A percentile compares a stretch with the other conserved stretches of the same genome.
Conservation (phyloP, 768 basidiomycete species). For the Cubamyces lactineus region DNA sequence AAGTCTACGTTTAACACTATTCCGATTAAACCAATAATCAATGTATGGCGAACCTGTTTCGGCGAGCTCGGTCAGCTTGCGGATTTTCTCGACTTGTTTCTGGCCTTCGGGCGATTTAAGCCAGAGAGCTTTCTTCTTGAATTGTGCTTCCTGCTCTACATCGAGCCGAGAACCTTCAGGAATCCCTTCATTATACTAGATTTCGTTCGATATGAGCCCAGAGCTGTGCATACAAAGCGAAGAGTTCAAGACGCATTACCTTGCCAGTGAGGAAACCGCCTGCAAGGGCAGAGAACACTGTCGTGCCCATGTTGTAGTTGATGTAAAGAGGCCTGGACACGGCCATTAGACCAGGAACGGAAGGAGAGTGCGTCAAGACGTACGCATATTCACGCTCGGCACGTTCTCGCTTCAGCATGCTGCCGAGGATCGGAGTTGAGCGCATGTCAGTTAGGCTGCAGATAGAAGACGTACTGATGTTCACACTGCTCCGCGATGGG, state of each 20-base stretch:
- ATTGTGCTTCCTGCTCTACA: slow-evolving; percentile 44
- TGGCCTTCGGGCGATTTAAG: slow-evolving; percentile 61
- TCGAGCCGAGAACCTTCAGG: slow-evolving; percentile 74
- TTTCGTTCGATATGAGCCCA: background rate
- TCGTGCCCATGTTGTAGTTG: slow-evolving; percentile 68
- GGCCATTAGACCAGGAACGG: too few species aligned
- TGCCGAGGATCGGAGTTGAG: slow-evolving; percentile 32
- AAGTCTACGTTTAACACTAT: background rate
- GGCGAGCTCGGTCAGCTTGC: slow-evolving; percentile 65
- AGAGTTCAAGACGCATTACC: slow-evolving; percentile 36
- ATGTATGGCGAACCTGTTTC: slow-evolving; percentile 43
- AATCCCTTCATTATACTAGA: slow-evolving; percentile 72
- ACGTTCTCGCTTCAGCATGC: slow-evolving; percentile 77
- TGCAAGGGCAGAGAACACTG: slow-evolving; percentile 74
- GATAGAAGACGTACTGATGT: slow-evolving; percentile 52
- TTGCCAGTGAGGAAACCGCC: slow-evolving; percentile 79
- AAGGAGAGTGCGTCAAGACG: slow-evolving; percentile 17
- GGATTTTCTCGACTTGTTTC: slow-evolving; percentile 71
- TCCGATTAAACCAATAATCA: background rate
- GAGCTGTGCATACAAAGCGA: too few species aligned
- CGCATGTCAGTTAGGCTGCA: background rate
- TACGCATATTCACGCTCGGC: slow-evolving; percentile 80
- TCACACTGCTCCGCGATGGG: slow-evolving; percentile 81
- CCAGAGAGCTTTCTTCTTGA: slow-evolving; percentile 54
- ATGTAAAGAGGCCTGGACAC: slow-evolving; percentile 55